These are phyloP conservation scores for Suhomyces prunicola DNA, from an alignment of 805 yeast genomes.

Conservation along the genomic window DNA sequence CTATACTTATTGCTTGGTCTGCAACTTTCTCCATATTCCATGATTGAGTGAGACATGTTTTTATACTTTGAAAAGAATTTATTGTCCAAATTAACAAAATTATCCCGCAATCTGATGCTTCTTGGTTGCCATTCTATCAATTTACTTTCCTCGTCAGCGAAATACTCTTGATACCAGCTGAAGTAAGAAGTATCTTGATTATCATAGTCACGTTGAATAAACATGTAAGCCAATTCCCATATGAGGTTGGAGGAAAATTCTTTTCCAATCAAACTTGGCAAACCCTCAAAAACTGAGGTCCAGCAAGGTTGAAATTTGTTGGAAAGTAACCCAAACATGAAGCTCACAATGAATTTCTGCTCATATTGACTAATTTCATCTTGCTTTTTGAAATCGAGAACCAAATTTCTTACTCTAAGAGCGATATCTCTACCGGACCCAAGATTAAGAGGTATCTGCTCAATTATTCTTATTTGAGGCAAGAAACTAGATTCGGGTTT, in stretches of 20 bases:
- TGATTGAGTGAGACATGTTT: slow-evolving; percentile 31
- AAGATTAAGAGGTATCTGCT: slow-evolving; percentile 68
- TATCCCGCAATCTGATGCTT: slow-evolving; percentile 44
- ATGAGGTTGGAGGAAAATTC: slow-evolving; percentile 33
- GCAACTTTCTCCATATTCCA: slow-evolving; percentile 30
- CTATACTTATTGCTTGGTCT: slow-evolving; percentile 40
- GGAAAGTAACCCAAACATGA: slow-evolving; percentile 59
- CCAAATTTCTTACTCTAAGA: slow-evolving; percentile 61
- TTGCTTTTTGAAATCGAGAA: slow-evolving; percentile 37
- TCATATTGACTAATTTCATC: slow-evolving; percentile 13
- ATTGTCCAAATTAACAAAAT: slow-evolving; percentile 25
- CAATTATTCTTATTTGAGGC: slow-evolving; percentile 57
- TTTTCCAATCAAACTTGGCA: slow-evolving; percentile 42
- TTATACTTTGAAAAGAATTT: slow-evolving; percentile 28
- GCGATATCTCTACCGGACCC: slow-evolving; percentile 71
- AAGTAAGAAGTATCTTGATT: slow-evolving; percentile 15
- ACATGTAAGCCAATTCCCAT: slow-evolving; percentile 52
- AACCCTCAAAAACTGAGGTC: slow-evolving; percentile 66
- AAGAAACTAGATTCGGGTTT: slow-evolving; percentile 38
- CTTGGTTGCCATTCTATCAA: slow-evolving; percentile 41
- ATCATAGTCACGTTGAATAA: slow-evolving; percentile 24
- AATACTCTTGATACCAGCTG: slow-evolving; percentile 2
- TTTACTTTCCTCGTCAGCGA: slow-evolving; percentile 7
- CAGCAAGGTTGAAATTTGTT: slow-evolving; percentile 82
- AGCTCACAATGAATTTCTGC: slow-evolving; percentile 31